phyloP scores from a whole-genome alignment of 2,329 filamentous ascomycete species.

The Didymella segeticola region DNA sequence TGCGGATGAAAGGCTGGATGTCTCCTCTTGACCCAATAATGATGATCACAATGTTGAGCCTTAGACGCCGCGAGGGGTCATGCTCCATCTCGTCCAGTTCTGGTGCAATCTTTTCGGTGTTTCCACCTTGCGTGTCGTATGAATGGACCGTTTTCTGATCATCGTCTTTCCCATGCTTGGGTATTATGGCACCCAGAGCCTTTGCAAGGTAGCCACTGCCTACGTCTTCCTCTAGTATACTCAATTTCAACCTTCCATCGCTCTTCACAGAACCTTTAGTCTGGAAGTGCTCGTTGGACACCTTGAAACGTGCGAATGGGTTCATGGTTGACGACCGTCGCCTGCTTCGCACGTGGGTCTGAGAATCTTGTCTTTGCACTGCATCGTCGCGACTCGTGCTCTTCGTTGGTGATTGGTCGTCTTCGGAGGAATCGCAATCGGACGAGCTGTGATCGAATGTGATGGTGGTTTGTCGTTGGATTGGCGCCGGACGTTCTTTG shows the following conservation, averaged over 20 bases:
- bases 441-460: slow-evolving; percentile 37
- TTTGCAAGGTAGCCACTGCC: slow-evolving; percentile 77
- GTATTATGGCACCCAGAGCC: slow-evolving; percentile 69
- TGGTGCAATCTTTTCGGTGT: slow-evolving; percentile 34
- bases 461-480: slow-evolving; percentile 33
- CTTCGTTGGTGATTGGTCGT: slow-evolving; percentile 26
- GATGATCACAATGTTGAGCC: slow-evolving; percentile 81
- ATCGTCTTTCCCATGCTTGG: slow-evolving; percentile 58
- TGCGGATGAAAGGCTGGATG: slow-evolving; percentile 78
- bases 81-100: slow-evolving; percentile 46
- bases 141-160: slow-evolving; percentile 40
- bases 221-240: slow-evolving; percentile 69
- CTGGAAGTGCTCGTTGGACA: slow-evolving; percentile 69
- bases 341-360: slow-evolving; percentile 1
- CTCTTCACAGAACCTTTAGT: slow-evolving; percentile 70
- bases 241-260: slow-evolving; percentile 75
- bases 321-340: slow-evolving; percentile 19
- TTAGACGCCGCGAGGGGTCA: slow-evolving; percentile 50
- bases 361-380: slow-evolving; percentile 12
- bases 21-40: slow-evolving; percentile 83
- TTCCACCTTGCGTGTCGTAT: slow-evolving; percentile 15
- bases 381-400: slow-evolving; percentile 25
- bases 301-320: slow-evolving; percentile 62
- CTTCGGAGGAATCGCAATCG: slow-evolving; percentile 30
- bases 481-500: slow-evolving; percentile 19